Conservation (phyloP, 2,329 filamentous ascomycete genomes). For the Colletotrichum navitas region DNA sequence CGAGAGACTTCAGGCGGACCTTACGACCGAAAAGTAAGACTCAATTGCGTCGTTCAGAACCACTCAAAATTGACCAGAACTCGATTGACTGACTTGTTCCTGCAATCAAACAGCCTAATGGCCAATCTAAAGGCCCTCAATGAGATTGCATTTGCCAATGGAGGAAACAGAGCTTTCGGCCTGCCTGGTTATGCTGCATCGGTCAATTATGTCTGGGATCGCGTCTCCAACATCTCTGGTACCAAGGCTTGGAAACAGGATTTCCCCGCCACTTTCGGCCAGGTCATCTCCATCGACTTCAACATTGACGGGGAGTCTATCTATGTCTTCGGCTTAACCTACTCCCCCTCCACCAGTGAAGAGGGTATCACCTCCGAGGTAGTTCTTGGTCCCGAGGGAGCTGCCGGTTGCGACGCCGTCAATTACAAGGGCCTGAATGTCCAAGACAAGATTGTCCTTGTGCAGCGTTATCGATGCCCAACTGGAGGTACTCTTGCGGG, state of each 20-base stretch:
- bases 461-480: conserved; percentile 50
- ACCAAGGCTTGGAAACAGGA: conserved; percentile 60
- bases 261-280: conserved; percentile 55
- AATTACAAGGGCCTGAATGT: conserved; percentile 48
- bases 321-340: conserved; percentile 54
- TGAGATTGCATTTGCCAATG: conserved; percentile 60
- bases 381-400: conserved; percentile 47
- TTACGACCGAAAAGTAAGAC: conserved; percentile 41
- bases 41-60: too few relatives aligned
- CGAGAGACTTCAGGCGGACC: conserved; percentile 39
- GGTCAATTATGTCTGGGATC: conserved; percentile 62
- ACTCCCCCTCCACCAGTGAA: conserved; percentile 60
- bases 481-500: conserved; percentile 51
- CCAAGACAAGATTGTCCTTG: conserved; percentile 50
- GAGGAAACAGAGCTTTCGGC: conserved; percentile 66
- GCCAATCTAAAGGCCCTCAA: conserved; percentile 61
- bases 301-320: conserved; percentile 46
- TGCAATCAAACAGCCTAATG: conserved; percentile 53
- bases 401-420: conserved; percentile 45
- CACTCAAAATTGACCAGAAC: not conserved
- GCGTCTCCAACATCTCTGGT: conserved; percentile 55
- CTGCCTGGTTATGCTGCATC: conserved; percentile 63
- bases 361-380: conserved; percentile 55
- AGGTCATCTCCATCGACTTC: conserved; percentile 39
- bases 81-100: conserved; percentile 18